Percentiles rank a stretch among this genome's conserved stretches.
phyloP scores from a whole-genome alignment of 192 early-diverging fungal genomes.

The Jimgerdemannia flammicorona region DNA sequence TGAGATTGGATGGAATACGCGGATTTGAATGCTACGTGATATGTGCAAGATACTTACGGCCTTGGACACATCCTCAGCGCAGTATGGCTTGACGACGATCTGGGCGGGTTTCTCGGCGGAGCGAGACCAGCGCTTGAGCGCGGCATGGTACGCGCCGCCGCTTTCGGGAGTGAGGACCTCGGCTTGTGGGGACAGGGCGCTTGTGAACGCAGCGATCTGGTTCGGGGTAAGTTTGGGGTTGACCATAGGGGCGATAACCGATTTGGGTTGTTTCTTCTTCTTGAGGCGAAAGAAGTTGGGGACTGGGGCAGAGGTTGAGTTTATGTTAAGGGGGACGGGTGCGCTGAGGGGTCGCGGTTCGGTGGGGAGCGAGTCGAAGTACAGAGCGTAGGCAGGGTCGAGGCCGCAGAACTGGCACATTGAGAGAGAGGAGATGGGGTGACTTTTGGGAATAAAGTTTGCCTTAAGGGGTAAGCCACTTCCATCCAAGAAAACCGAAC shows the following conservation, averaged over 20 bases:
- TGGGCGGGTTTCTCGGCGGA: constrained; percentile 13
- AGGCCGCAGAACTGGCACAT: constrained; percentile 30
- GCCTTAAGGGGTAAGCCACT: no score
- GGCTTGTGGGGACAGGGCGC: constrained; percentile 7
- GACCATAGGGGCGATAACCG: constrained; percentile 1
- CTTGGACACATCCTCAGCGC: constrained; percentile 22
- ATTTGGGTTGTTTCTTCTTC: constrained; percentile 1
- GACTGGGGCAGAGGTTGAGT: background rate
- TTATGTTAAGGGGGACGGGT: background rate
- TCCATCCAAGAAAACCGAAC: no score
- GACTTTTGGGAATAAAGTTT: no score
- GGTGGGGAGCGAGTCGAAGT: constrained; percentile 13
- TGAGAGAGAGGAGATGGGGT: background rate
- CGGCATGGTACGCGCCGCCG: constrained; percentile 7
- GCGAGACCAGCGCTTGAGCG: constrained; percentile 16
- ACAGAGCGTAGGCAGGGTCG: constrained; percentile 20
- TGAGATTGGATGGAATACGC: background rate
- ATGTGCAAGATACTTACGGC: constrained; percentile 4
- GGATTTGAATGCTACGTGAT: background rate
- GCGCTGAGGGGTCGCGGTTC: background rate
- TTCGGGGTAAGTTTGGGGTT: constrained; percentile 3
- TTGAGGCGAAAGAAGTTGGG: constrained; percentile 27
- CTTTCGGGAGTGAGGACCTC: constrained; percentile 9
- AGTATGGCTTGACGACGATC: constrained; percentile 11
- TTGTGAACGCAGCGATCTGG: constrained; percentile 11